Evolutionary conservation across 306 rosid species (phyloP), one percentile per base, ranked within the genome.

Genomic region (Dryas octopetala): DNA sequence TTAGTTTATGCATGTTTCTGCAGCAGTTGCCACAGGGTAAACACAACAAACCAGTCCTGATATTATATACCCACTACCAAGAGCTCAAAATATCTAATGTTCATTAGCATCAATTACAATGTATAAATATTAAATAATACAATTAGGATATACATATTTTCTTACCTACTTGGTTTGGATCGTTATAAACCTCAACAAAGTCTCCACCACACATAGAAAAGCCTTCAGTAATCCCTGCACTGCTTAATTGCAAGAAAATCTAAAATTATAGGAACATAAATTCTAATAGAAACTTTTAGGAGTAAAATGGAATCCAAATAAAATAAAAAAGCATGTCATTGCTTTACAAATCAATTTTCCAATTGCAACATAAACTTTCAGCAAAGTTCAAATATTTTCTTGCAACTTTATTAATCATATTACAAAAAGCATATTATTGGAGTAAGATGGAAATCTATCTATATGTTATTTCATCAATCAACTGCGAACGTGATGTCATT

Each of bases 131-230:
- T 51, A 40, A 67, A 47, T 23, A 13, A 32, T 45, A 14, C 48
- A 5, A 16, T 51, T 41, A 67, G 65, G 14, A 8, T 50, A 69
- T 32, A 68, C 53, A n/a, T 41, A 72, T 53, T 74, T 44, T 65
- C 89, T 63, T 89, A 90, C 97, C 99, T 72, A 73, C 82, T 81
- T 95, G 99, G 75, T 88, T 88, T 62, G 93, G 83, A 79, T 92
- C 96, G 49, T 86, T 78, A 80, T 95, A 95, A 82, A 95, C 97
- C 85, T 91, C 98, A 76, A 91, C 87, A 68, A 95, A 95, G 88
- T 95, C 99, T 54, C 99, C 99, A 75, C 97, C 97, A 15, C 97
- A 95, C 97, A 95, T 95, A 63, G 99, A 95, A 88, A 95, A 95
- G 44, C 99, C 99, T 85, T 92, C 97, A 7, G 99, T 89, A 43